Evolutionary conservation across 768 basidiomycete genomes (phyloP).

Genomic region (Tephrocybe rancida): DNA sequence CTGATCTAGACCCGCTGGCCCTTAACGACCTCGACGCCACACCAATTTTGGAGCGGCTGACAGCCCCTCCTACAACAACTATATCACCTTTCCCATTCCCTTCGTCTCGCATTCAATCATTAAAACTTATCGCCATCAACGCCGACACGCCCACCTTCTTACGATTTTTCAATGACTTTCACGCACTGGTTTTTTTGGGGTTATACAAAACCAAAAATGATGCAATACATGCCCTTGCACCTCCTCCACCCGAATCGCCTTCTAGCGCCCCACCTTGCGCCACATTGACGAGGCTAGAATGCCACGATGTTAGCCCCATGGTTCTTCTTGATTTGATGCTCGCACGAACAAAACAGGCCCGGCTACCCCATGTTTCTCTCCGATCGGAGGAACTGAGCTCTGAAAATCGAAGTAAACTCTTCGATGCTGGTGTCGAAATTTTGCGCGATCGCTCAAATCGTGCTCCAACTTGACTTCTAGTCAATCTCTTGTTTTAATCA

Average conservation of each 20-base stretch:
- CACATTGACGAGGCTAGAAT: constrained; percentile 25
- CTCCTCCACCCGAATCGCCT: not conserved
- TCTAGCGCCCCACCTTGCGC: constrained; percentile 17
- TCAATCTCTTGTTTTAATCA: too few relatives aligned
- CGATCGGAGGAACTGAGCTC: constrained; percentile 10
- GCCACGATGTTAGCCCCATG: constrained; percentile 26
- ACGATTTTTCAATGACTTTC: constrained; percentile 28
- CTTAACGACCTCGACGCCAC: constrained; percentile 33
- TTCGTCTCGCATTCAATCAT: constrained; percentile 28
- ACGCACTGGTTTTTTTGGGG: constrained; percentile 24
- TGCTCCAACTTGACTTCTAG: not conserved
- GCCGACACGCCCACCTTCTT: constrained; percentile 20
- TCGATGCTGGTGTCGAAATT: constrained; percentile 9
- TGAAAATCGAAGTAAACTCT: constrained; percentile 9
- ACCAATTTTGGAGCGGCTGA: constrained; percentile 36
- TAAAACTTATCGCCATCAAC: constrained; percentile 33
- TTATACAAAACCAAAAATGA: constrained; percentile 23
- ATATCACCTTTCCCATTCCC: constrained; percentile 6
- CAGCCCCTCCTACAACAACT: not conserved
- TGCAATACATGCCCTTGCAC: constrained; percentile 22
- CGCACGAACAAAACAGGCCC: constrained; percentile 14
- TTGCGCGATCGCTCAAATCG: not conserved
- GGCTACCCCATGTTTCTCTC: constrained; percentile 20
- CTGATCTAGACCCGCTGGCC: constrained; percentile 33
- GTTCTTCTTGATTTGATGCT: constrained; percentile 21